Base-by-base conservation (phyloP, 2,329 filamentous ascomycete genomes). In the Stachybotrys elegans region DNA sequence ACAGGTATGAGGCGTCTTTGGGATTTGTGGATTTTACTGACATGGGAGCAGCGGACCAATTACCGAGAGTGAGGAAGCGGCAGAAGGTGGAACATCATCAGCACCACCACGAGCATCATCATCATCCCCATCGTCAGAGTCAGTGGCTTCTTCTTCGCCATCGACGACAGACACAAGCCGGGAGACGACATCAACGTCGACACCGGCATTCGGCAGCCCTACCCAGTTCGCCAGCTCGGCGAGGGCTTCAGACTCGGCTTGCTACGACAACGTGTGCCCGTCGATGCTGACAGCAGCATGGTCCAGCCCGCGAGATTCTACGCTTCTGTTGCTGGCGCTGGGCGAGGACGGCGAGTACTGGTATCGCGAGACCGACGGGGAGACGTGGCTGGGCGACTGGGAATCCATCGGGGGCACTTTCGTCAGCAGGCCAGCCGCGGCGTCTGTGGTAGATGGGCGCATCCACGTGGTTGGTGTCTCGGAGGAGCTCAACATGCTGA, bases 381-480 rank as follows among this genome's bases (percentile, higher is more conserved):
- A 27, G n/a, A 7, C 13, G 13, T 43, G 42, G 42, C 20, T 7
- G 22, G 23, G 34, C 23, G 29, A 36, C 16, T 43, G 42, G 42
- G 22, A 17, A 3, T 32, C 34, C 4, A 20, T 43, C 17, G 49
- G 42, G 17, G 46, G 42, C 21, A 16, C 32, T 21, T 47, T 51
- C 29, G 27, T 23, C 7, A 42, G 46, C 21, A 20, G 45, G 13
- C 49, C 49, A 4, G 27, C 43, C n/a, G 21, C 39, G 5, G 21
- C 47, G 12, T 17, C 40, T 4, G 21, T 35, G 12, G 22, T 19
- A 21, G 16, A 17, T 27, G 40, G 40, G 14, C 38, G 39, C 13
- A 21, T 46, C 31, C 31, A 43, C 36, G 45, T 51, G 22, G 45
- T 50, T 22, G 42, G 34, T 14, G 32, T 43, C 14, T n/a, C 13